Evolutionary conservation across 1,284 basidiomycete genomes (phyloP).

Genomic region (Ceratorhiza oryzae-sativae): DNA sequence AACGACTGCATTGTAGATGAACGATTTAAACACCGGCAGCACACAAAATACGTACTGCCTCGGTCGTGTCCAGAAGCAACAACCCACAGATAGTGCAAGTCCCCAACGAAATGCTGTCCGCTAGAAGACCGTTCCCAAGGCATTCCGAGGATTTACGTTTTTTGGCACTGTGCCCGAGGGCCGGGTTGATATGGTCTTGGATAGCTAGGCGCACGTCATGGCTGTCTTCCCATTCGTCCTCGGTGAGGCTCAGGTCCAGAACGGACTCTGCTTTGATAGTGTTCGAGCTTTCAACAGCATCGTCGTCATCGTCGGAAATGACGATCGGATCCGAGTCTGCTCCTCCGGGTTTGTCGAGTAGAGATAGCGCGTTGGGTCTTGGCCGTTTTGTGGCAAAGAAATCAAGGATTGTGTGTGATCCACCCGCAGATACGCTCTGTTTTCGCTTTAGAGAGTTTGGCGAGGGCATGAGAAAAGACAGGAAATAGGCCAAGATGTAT

Average conservation of each 20-base stretch:
- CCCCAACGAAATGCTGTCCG: conserved; percentile 30
- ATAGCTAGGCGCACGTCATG: conserved; percentile 58
- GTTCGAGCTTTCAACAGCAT: neutral
- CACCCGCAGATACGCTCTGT: conserved; percentile 9
- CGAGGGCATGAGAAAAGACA: conserved; percentile 3
- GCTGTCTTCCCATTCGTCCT: conserved; percentile 62
- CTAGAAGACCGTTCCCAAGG: conserved; percentile 31
- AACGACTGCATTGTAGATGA: neutral
- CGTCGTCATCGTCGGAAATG: conserved; percentile 26
- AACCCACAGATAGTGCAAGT: conserved; percentile 48
- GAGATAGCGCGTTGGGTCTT: neutral
- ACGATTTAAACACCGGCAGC: neutral
- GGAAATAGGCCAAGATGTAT: too few relatives aligned
- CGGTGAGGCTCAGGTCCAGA: conserved; percentile 24
- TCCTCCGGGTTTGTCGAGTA: neutral
- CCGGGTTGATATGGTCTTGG: conserved; percentile 43
- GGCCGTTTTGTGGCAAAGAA: conserved; percentile 31
- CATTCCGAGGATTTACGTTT: conserved; percentile 3
- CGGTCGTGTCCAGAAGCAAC: conserved; percentile 45
- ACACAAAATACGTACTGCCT: conserved; percentile 44
- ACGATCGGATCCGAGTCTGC: conserved; percentile 1
- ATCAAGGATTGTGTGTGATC: neutral
- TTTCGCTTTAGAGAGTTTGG: conserved; percentile 9
- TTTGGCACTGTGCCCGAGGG: conserved; percentile 41
- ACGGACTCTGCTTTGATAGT: neutral